A percentile compares a stretch with the other conserved stretches of the same genome.
Evolutionary conservation across 2,329 filamentous ascomycete genomes (phyloP).

Genomic region (Hypoxylon sp.): DNA sequence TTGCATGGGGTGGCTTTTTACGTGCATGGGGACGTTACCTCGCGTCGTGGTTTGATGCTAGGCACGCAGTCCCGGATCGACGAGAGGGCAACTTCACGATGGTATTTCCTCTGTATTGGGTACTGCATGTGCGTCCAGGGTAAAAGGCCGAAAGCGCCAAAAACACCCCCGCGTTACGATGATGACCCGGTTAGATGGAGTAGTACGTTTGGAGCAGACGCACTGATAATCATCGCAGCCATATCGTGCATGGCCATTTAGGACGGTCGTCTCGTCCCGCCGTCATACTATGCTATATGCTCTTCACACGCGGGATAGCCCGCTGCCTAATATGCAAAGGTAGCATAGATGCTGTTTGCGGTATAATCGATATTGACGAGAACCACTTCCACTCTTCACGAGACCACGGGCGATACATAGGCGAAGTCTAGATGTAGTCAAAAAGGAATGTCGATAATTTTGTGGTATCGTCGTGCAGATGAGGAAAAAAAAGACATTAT

Average conservation of each 20-base stretch:
- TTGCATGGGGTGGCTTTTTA: slow-evolving; percentile 40
- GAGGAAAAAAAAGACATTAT: slow-evolving; percentile 26
- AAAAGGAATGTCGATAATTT: slow-evolving; percentile 43
- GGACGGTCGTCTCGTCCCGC: slow-evolving; percentile 29
- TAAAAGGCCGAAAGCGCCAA: slow-evolving; percentile 33
- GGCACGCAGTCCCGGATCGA: slow-evolving; percentile 46
- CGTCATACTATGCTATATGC: slow-evolving; percentile 14
- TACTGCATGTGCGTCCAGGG: slow-evolving; percentile 34
- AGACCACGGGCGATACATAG: slow-evolving; percentile 26
- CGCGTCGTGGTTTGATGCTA: slow-evolving; percentile 43
- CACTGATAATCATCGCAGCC: slow-evolving; percentile 26
- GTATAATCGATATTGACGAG: slow-evolving; percentile 12
- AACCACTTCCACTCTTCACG: slow-evolving; percentile 15
- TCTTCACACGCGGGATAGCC: slow-evolving; percentile 26
- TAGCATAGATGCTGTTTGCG: slow-evolving; percentile 14
- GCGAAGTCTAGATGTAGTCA: slow-evolving; percentile 19
- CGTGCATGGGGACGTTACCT: slow-evolving; percentile 46
- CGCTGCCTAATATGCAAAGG: slow-evolving; percentile 31
- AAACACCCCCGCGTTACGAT: slow-evolving; percentile 37
- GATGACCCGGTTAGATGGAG: slow-evolving; percentile 32
- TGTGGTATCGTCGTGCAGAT: slow-evolving; percentile 40
- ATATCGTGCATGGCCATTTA: slow-evolving; percentile 27
- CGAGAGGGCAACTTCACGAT: slow-evolving; percentile 39
- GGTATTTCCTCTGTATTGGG: slow-evolving; percentile 34
- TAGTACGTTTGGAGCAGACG: slow-evolving; percentile 24